Conservation (phyloP, 306 rosid genomes). For the Luffa acutangula region DNA sequence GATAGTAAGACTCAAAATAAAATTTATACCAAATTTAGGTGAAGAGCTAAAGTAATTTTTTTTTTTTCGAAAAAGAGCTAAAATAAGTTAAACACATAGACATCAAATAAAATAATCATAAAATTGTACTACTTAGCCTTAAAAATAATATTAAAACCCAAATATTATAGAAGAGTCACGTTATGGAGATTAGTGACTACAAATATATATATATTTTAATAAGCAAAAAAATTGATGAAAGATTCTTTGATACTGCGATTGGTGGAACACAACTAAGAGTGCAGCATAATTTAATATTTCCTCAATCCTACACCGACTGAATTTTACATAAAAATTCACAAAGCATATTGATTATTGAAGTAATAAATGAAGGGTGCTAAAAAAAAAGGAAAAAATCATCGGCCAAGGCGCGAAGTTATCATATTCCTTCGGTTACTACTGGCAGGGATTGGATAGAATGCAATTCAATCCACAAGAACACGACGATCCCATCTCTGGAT, state of each 20-base stretch:
- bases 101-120: neutral
- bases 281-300: neutral
- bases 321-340: neutral
- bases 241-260: neutral
- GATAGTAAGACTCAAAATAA: too few species aligned
- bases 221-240: neutral
- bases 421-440: neutral
- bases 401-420: constrained; percentile 5
- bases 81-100: too few species aligned
- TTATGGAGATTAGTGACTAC: too few species aligned
- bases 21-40: too few species aligned
- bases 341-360: neutral
- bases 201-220: too few species aligned
- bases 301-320: neutral
- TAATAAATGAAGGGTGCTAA: neutral
- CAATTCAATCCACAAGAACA: constrained; percentile 13
- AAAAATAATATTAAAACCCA: too few species aligned
- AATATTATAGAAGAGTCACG: neutral
- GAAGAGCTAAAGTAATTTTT: too few species aligned
- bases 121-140: neutral
- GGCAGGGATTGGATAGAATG: constrained; percentile 9
- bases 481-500: neutral
- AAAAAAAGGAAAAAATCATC: neutral
- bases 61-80: too few species aligned
- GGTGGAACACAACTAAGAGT: constrained; percentile 1